Evolutionary conservation across 73 alveolate species (phyloP).

Genomic region (Paramecium primaurelia): DNA sequence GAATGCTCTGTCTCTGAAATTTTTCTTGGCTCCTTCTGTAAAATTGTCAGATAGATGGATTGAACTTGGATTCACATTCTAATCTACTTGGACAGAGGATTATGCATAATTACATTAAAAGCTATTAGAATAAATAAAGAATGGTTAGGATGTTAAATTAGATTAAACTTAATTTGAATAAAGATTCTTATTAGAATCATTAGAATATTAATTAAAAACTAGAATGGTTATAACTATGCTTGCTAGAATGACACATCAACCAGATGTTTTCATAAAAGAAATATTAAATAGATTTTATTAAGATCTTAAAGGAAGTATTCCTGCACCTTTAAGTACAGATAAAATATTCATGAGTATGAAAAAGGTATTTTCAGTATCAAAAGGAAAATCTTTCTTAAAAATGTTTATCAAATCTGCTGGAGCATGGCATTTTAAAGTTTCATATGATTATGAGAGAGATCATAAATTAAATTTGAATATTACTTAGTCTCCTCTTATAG

Average conservation of each 20-base stretch:
- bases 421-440: constrained; percentile 31
- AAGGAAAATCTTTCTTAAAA: not conserved
- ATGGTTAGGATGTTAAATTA: constrained; percentile 22
- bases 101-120: not conserved
- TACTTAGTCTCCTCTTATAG: constrained; percentile 9
- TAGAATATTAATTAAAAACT: constrained; percentile 26
- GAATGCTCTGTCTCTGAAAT: not conserved
- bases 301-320: constrained; percentile 9
- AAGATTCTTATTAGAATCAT: not conserved
- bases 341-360: not conserved
- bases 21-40: not conserved
- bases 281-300: constrained; percentile 32
- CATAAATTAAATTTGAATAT: not conserved
- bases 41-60: constrained; percentile 29
- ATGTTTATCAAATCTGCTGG: constrained; percentile 20
- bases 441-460: not conserved
- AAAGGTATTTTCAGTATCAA: not conserved
- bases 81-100: not conserved
- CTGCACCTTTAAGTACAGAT: constrained; percentile 22
- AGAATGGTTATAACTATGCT: constrained; percentile 5
- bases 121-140: not conserved
- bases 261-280: constrained; percentile 15
- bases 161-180: not conserved
- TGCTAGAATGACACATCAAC: not conserved
- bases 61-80: constrained; percentile 1